These are phyloP conservation scores for Agrocybe chaxingu DNA, from an alignment of 768 basidiomycete species.

Conservation along the genomic window DNA sequence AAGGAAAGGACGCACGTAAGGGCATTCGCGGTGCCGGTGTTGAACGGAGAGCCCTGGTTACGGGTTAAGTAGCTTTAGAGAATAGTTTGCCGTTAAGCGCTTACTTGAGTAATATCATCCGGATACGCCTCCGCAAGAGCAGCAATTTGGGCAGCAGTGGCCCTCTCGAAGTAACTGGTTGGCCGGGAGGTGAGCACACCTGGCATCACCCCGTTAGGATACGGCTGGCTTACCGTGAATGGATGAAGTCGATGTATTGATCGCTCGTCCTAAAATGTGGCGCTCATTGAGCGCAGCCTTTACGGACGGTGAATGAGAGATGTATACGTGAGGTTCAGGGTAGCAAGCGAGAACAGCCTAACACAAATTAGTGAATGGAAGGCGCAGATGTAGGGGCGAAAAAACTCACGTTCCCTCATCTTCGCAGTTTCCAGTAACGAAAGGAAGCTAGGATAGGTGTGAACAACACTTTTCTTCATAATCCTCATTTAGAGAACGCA, in stretches of 20 bases:
- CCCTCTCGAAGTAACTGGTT: conserved; percentile 7
- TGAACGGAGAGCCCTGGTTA: conserved; percentile 21
- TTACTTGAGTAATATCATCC: conserved; percentile 10
- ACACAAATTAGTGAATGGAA: neutral
- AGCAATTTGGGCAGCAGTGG: conserved; percentile 4
- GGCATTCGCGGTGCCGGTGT: conserved; percentile 21
- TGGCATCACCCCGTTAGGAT: neutral
- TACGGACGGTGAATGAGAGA: neutral
- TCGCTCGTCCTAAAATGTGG: conserved; percentile 10
- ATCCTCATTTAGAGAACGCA: neutral
- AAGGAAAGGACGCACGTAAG: conserved; percentile 14
- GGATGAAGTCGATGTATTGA: conserved; percentile 17
- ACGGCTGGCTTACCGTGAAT: conserved; percentile 13
- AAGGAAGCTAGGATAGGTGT: conserved; percentile 9
- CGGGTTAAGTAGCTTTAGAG: neutral
- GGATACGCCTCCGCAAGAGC: conserved; percentile 13
- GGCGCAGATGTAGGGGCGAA: neutral
- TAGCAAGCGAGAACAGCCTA: conserved; percentile 15
- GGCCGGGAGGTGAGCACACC: neutral
- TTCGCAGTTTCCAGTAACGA: conserved; percentile 30
- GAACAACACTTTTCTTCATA: neutral
- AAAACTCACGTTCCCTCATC: conserved; percentile 38
- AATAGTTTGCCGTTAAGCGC: too few relatives aligned
- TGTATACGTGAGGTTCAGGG: conserved; percentile 11
- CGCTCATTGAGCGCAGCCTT: neutral